Conservation (phyloP, 495 filamentous ascomycete species). For the Aspergillus hancockii region DNA sequence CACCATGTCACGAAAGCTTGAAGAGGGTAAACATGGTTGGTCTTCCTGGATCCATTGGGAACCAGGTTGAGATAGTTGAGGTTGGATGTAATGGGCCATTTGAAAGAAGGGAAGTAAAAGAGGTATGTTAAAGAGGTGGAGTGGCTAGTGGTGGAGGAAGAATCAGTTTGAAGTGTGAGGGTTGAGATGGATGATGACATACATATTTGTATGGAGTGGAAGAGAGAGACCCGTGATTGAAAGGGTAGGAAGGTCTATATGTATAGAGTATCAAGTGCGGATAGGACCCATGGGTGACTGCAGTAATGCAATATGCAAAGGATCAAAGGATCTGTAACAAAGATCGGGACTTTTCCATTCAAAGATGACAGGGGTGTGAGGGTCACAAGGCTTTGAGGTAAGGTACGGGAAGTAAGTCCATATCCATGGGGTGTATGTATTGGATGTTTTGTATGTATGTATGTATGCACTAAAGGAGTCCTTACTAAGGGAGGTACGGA, state of each 20-base stretch:
- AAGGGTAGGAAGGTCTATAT: slow-evolving; percentile 17
- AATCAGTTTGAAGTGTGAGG: slow-evolving; percentile 1
- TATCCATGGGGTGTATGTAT: slow-evolving; percentile 2
- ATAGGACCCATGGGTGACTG: slow-evolving; percentile 25
- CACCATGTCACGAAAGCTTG: slow-evolving; percentile 34
- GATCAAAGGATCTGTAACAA: slow-evolving; percentile 20
- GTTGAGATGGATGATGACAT: neutral
- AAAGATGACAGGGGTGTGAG: slow-evolving; percentile 24
- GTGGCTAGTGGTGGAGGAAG: neutral
- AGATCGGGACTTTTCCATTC: slow-evolving; percentile 20
- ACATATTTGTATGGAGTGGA: slow-evolving; percentile 10
- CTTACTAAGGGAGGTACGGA: slow-evolving; percentile 6
- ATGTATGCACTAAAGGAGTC: neutral
- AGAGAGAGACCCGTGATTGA: slow-evolving; percentile 5
- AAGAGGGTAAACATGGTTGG: slow-evolving; percentile 25
- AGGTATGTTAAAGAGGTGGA: slow-evolving; percentile 10
- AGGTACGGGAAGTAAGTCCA: slow-evolving; percentile 25
- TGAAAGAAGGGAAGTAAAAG: slow-evolving; percentile 14
- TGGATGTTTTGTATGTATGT: neutral
- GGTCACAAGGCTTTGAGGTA: slow-evolving; percentile 29
- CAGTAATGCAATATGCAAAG: slow-evolving; percentile 23
- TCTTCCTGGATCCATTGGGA: slow-evolving; percentile 31
- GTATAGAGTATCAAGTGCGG: slow-evolving; percentile 19
- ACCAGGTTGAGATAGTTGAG: slow-evolving; percentile 31
- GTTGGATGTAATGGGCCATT: slow-evolving; percentile 40